These are phyloP conservation scores for Pythium aquatile DNA, from an alignment of 352 stramenopile genomes.

Conservation along the genomic window DNA sequence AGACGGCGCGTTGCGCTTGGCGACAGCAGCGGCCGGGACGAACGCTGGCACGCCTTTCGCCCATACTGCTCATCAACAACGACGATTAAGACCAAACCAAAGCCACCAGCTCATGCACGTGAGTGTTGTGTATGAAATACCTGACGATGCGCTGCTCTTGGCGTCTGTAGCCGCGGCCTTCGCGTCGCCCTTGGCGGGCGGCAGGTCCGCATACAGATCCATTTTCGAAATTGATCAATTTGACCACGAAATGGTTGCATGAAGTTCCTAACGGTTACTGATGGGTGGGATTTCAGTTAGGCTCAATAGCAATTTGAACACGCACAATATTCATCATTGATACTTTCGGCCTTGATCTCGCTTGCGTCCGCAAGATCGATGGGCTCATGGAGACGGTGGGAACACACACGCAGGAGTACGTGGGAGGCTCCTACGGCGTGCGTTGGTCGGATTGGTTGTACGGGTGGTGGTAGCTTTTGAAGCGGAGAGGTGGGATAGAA, in stretches of 20 bases:
- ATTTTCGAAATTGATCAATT: conserved; percentile 25
- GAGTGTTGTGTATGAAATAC: neutral
- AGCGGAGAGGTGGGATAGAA: neutral
- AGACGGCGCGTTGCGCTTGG: neutral
- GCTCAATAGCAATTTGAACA: neutral
- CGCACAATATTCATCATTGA: neutral
- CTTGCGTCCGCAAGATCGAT: neutral
- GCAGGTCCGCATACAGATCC: conserved; percentile 80
- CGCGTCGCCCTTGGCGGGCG: conserved; percentile 60
- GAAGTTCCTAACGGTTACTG: conserved; percentile 9
- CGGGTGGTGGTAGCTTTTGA: neutral
- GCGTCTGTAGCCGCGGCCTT: conserved; percentile 46
- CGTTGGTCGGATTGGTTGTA: neutral
- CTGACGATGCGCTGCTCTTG: conserved; percentile 40
- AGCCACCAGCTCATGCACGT: neutral
- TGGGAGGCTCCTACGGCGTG: too few relatives aligned
- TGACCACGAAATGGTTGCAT: neutral
- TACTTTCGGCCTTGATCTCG: neutral
- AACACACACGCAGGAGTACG: neutral
- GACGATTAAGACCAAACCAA: neutral
- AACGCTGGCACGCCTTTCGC: conserved; percentile 23
- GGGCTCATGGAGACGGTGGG: neutral
- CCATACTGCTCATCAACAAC: conserved; percentile 46
- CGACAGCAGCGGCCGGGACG: neutral
- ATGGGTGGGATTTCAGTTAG: neutral